A percentile compares a stretch with the other conserved stretches of the same genome.
Conservation (phyloP, 768 basidiomycete genomes). For the Agaricus sinodeliciosus region DNA sequence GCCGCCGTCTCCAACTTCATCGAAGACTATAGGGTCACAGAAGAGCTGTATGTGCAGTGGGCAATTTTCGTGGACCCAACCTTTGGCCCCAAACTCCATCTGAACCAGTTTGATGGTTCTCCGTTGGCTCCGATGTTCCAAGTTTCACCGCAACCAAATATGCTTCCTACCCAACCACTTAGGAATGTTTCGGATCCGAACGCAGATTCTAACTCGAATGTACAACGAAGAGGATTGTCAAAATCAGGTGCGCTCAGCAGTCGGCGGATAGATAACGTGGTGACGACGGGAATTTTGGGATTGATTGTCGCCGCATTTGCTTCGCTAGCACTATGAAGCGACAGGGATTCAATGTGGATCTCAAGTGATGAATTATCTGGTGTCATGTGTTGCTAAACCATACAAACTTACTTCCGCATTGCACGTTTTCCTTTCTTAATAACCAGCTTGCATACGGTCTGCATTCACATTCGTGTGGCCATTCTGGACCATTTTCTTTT, state of each 20-base stretch:
- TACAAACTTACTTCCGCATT: conserved; percentile 4
- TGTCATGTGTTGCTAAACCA: conserved; percentile 8
- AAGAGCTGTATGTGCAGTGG: conserved; percentile 59
- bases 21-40: conserved; percentile 69
- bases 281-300: conserved; percentile 21
- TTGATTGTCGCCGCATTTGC: conserved; percentile 22
- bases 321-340: conserved; percentile 26
- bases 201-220: neutral
- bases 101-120: conserved; percentile 74
- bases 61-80: conserved; percentile 62
- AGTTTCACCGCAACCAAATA: conserved; percentile 68
- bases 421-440: neutral
- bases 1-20: conserved; percentile 85
- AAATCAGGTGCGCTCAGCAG: conserved; percentile 18
- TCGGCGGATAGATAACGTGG: conserved; percentile 17
- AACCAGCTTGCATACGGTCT: neutral
- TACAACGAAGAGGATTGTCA: conserved; percentile 19
- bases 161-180: conserved; percentile 72
- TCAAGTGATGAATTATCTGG: conserved; percentile 7
- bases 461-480: neutral
- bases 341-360: neutral
- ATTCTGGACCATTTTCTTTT: conserved; percentile 10
- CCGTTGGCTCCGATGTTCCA: conserved; percentile 69
- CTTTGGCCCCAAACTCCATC: conserved; percentile 60
- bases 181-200: conserved; percentile 41